Evolutionary conservation across 2,329 filamentous ascomycete species (phyloP).

Genomic region (Beauveria caledonica): DNA sequence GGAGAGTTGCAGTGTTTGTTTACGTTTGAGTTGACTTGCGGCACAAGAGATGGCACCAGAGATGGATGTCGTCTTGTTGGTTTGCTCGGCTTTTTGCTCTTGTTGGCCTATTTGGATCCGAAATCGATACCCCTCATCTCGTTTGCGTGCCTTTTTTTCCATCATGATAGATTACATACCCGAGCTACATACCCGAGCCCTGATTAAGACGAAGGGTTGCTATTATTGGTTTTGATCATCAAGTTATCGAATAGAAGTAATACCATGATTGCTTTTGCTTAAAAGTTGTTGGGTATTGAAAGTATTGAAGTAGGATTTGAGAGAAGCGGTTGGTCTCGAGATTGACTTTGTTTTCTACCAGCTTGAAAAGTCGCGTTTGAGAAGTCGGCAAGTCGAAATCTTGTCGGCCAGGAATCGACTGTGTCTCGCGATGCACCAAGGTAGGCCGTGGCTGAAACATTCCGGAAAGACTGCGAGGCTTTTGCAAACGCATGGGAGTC

Average conservation of each 20-base stretch:
- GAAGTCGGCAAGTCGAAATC: too few relatives aligned
- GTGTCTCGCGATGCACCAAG: too few relatives aligned
- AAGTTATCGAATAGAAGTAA: constrained; percentile 1
- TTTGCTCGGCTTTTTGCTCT: neutral
- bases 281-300: neutral
- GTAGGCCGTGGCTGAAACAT: too few relatives aligned
- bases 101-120: neutral
- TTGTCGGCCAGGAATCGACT: too few relatives aligned
- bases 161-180: neutral
- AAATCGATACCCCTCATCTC: neutral
- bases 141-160: neutral
- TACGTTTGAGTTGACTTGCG: neutral
- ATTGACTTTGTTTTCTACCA: too few relatives aligned
- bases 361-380: too few relatives aligned
- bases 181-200: neutral
- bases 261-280: neutral
- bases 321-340: too few relatives aligned
- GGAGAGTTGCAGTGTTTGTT: neutral
- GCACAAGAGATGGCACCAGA: neutral
- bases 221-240: neutral
- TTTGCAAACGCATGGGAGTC: too few relatives aligned
- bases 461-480: too few relatives aligned
- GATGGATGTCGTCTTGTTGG: neutral
- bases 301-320: too few relatives aligned
- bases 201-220: neutral